Evolutionary conservation across 2,329 filamentous ascomycete species (phyloP).

Genomic region (Aureobasidium sp.): DNA sequence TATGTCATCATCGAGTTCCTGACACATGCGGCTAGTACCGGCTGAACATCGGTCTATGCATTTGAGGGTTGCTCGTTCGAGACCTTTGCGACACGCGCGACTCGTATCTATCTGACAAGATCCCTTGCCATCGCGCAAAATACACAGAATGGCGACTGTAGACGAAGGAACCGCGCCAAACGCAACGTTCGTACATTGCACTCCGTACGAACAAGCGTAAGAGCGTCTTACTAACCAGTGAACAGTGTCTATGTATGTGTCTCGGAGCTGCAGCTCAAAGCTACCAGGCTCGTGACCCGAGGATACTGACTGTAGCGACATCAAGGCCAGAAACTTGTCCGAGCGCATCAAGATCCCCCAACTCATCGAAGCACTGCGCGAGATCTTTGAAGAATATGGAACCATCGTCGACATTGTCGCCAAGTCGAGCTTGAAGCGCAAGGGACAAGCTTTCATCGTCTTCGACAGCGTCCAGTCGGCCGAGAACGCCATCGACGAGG

Average conservation of each 20-base stretch:
- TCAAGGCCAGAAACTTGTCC: conserved; percentile 73
- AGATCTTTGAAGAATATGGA: conserved; percentile 85
- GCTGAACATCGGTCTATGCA: background rate
- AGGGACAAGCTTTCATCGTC: conserved; percentile 92
- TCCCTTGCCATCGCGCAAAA: background rate
- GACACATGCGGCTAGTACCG: background rate
- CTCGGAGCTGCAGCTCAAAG: background rate
- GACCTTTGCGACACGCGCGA: background rate
- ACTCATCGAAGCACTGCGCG: conserved; percentile 64
- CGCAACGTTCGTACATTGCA: conserved; percentile 39
- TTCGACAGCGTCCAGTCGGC: conserved; percentile 80
- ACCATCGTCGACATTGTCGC: conserved; percentile 76
- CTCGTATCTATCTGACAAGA: background rate
- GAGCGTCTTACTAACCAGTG: conserved; percentile 21
- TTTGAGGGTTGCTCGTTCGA: background rate
- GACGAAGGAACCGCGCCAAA: conserved; percentile 22
- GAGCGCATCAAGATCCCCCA: conserved; percentile 80
- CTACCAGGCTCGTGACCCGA: background rate
- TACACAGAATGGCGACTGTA: conserved; percentile 4
- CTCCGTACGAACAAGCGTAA: conserved; percentile 32
- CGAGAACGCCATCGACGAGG: conserved; percentile 72
- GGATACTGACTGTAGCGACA: conserved; percentile 5
- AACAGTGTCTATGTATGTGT: conserved; percentile 28
- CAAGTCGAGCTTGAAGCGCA: conserved; percentile 84
- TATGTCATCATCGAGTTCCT: background rate